phyloP scores from a whole-genome alignment of 176 grass and related monocot species.

The Bolboschoenus planiculmis region DNA sequence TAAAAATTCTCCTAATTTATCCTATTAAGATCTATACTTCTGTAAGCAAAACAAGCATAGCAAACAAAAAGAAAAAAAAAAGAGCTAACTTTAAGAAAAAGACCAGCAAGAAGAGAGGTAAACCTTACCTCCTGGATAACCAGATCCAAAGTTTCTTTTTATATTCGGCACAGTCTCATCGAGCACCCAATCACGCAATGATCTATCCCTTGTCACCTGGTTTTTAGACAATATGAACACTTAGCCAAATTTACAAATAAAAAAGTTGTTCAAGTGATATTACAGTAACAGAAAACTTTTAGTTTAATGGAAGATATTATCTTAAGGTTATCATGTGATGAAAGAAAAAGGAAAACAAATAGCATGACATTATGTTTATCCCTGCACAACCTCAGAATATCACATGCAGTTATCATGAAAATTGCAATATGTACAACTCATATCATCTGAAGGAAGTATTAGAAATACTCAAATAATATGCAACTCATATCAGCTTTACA shows the following conservation, averaged over 20 bases:
- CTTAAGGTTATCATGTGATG: background rate
- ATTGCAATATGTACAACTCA: background rate
- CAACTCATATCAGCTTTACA: background rate
- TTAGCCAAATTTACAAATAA: slow-evolving; percentile 1
- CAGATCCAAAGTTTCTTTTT: slow-evolving; percentile 87
- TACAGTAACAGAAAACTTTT: background rate
- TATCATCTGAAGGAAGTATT: background rate
- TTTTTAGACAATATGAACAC: background rate
- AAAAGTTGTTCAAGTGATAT: background rate
- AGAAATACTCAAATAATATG: background rate
- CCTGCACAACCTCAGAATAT: background rate
- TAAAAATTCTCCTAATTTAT: background rate
- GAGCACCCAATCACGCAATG: slow-evolving; percentile 69
- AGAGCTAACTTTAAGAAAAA: slow-evolving; percentile 12
- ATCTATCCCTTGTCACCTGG: slow-evolving; percentile 84
- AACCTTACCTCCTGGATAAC: slow-evolving; percentile 76
- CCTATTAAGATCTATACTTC: background rate
- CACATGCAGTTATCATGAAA: background rate
- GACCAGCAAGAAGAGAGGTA: background rate
- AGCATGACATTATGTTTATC: background rate
- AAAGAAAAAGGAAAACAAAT: background rate
- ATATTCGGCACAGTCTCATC: slow-evolving; percentile 72
- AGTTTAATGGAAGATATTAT: background rate
- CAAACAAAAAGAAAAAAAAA: background rate
- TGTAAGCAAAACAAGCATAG: background rate